These are phyloP conservation scores for Colletotrichum camelliae DNA, from an alignment of 2,329 filamentous ascomycete genomes.

Conservation along the genomic window DNA sequence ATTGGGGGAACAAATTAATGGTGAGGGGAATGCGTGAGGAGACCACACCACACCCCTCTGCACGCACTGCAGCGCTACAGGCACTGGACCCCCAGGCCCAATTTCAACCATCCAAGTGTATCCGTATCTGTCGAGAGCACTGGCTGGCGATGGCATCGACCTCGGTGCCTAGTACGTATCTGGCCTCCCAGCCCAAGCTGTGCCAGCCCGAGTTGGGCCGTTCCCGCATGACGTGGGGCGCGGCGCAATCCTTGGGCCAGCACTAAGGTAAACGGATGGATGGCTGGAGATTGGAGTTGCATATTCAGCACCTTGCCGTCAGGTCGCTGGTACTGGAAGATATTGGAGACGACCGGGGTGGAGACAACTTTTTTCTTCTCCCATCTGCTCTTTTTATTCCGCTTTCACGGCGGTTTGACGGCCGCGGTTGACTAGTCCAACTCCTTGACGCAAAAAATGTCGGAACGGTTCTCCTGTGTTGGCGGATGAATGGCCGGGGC, in stretches of 20 bases:
- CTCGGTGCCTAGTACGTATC: not conserved
- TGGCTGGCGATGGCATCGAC: not conserved
- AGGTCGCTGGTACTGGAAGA: conserved; percentile 7
- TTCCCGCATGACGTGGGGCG: conserved; percentile 19
- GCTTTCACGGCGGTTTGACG: not conserved
- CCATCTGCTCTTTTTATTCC: not conserved
- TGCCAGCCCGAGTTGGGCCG: not conserved
- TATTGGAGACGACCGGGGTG: not conserved
- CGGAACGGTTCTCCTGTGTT: not conserved
- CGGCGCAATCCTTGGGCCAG: not conserved
- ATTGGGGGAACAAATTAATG: not conserved
- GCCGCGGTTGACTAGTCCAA: not conserved
- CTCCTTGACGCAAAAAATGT: not conserved
- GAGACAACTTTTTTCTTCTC: not conserved
- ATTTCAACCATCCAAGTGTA: not conserved
- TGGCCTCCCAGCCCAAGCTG: not conserved
- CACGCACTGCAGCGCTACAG: not conserved
- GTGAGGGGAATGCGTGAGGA: not conserved
- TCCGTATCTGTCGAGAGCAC: not conserved
- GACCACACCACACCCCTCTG: not conserved
- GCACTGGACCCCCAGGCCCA: not conserved
- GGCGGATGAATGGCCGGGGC: not conserved
- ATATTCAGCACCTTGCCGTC: conserved; percentile 7
- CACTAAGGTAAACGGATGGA: not conserved
- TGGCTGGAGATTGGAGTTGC: conserved; percentile 10